Evolutionary conservation across 75 land plant species (phyloP), one percentile per base, ranked within the genome.

Genomic region (Pinus albicaulis): DNA sequence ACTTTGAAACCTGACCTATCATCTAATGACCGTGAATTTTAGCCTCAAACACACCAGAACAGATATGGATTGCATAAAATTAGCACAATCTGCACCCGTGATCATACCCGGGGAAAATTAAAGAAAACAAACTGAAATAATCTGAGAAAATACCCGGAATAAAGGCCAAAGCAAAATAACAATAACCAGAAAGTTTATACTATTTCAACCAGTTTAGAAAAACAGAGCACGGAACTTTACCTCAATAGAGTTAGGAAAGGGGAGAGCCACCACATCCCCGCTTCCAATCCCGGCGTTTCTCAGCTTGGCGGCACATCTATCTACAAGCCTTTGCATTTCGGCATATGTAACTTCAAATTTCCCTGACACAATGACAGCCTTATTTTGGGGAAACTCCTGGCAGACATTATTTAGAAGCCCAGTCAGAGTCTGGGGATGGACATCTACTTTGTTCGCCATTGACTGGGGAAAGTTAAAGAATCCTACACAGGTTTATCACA

Each of bases 171-270:
- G 11, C 12, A 48, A 48, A 48, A 48, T 12, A 48, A 11, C 11
- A 38, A 38, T 38, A 5, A 38, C 41, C 1, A 48, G 12, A 10
- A 10, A 48, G 12, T 48, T 10, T 48, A 68, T 68, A 20, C 3
- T 36, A 26, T 38, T 20, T 5, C 0, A 38, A 0, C 7, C 19
- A 15, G 2, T 31, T 31, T 2, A 20, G 20, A 20, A 66, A 19
- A 64, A 16, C 17, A 14, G 0, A 38, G 11, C 53, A 8, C 17
- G 3, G 10, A 38, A 17, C 11, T 15, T 72, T 80, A 89, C 98
- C 93, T 95, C 98, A 61, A 88, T 77, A 76, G 92, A 82, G 64
- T 93, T 95, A 5, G 96, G 94, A 72, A 95, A 95, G 41, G 94
- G 83, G 64, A 95, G 93, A 3, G 96, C 93, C 14, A 95, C 92